Percentiles rank a stretch among this genome's conserved stretches.
These are phyloP conservation scores for Hansenula lynferdii DNA, from an alignment of 1,139 yeast genomes.

Conservation along the genomic window DNA sequence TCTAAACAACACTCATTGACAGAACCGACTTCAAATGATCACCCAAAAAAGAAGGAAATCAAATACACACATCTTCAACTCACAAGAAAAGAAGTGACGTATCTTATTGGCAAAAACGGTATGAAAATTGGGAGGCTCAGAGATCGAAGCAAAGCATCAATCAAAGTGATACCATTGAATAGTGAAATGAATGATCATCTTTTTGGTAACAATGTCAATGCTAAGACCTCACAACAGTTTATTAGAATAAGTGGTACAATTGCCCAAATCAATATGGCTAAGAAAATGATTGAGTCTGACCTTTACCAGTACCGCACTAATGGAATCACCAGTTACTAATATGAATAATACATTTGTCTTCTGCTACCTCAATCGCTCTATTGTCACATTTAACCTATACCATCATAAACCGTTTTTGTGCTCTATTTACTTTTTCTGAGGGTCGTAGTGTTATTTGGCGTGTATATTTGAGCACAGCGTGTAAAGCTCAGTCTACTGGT, in stretches of 20 bases:
- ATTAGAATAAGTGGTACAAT: constrained; percentile 26
- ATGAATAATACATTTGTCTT: constrained; percentile 2
- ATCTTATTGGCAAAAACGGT: constrained; percentile 29
- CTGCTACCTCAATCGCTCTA: background rate
- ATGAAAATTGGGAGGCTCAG: constrained; percentile 24
- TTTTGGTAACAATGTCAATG: constrained; percentile 4
- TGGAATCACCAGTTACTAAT: constrained; percentile 10
- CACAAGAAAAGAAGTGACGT: constrained; percentile 26
- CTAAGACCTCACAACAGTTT: constrained; percentile 16
- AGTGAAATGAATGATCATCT: constrained; percentile 9
- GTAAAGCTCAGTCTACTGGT: too few species aligned
- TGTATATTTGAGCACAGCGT: too few species aligned
- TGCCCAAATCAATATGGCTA: constrained; percentile 21
- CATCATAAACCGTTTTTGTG: too few species aligned
- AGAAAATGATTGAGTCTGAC: constrained; percentile 22
- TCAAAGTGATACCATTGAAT: constrained; percentile 28
- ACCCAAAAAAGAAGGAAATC: constrained; percentile 4
- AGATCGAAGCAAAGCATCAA: constrained; percentile 21
- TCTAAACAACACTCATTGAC: too few species aligned
- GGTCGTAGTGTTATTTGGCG: too few species aligned
- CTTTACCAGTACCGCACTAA: constrained; percentile 18
- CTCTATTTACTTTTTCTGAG: too few species aligned
- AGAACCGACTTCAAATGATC: background rate
- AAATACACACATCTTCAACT: constrained; percentile 15
- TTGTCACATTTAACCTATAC: background rate